A percentile compares a stretch with the other conserved stretches of the same genome.
phyloP scores from a whole-genome alignment of 768 basidiomycete genomes.

The Pulveroboletus sp. region DNA sequence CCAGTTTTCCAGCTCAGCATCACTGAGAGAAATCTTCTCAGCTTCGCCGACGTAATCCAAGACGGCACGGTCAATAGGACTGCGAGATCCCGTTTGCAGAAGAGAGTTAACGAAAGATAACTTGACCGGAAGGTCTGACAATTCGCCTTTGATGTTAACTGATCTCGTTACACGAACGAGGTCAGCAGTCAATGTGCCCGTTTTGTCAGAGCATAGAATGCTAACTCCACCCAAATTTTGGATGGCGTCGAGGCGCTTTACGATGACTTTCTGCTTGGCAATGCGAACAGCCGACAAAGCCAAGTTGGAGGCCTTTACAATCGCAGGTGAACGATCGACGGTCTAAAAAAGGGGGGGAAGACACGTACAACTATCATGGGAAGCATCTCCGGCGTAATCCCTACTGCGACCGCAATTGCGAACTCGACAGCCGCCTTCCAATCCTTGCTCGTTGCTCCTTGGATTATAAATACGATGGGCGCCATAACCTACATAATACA shows the following conservation, averaged over 20 bases:
- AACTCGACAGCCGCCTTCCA: conserved; percentile 31
- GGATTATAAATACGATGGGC: conserved; percentile 26
- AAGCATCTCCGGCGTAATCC: conserved; percentile 32
- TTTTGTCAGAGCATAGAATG: conserved; percentile 59
- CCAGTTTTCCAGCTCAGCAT: conserved; percentile 18
- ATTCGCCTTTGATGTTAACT: conserved; percentile 18
- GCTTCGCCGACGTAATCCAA: conserved; percentile 22
- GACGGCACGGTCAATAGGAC: conserved; percentile 33
- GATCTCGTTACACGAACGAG: conserved; percentile 35
- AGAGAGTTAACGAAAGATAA: conserved; percentile 31
- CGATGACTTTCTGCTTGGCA: conserved; percentile 55
- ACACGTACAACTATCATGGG: conserved; percentile 31
- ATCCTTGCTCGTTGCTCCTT: conserved; percentile 30
- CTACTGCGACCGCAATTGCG: conserved; percentile 28
- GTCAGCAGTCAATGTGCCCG: conserved; percentile 50
- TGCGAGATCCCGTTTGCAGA: conserved; percentile 33
- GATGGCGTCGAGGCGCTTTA: conserved; percentile 58
- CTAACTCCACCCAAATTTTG: conserved; percentile 56
- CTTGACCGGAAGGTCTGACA: conserved; percentile 22
- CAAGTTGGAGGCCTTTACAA: conserved; percentile 53
- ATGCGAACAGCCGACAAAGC: conserved; percentile 53
- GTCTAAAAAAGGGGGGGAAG: background rate
- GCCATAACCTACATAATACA: conserved; percentile 24
- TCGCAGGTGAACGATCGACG: conserved; percentile 21
- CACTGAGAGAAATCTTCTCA: conserved; percentile 8